Conservation (phyloP, 2,329 filamentous ascomycete species). For the Sporothrix pallida region DNA sequence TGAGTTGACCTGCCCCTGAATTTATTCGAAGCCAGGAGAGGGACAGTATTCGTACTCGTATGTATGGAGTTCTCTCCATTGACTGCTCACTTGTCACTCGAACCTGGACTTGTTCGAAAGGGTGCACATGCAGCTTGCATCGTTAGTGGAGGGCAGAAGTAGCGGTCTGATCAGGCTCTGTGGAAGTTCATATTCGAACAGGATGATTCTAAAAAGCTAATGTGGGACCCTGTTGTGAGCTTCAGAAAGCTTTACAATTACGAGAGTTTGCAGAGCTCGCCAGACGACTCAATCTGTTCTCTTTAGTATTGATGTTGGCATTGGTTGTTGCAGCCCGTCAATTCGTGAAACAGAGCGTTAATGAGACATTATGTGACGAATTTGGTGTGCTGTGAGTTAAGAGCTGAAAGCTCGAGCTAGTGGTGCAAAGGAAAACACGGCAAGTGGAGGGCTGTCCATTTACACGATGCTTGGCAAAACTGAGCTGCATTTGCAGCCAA, state of each 20-base stretch:
- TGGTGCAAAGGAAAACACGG: not conserved
- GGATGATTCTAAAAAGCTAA: not conserved
- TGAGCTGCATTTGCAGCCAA: not conserved
- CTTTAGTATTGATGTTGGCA: not conserved
- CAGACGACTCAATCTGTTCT: not conserved
- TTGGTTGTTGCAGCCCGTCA: not conserved
- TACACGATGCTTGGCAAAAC: not conserved
- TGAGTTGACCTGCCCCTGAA: not conserved
- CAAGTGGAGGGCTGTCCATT: not conserved
- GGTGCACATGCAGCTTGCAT: constrained; percentile 14
- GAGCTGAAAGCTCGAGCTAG: not conserved
- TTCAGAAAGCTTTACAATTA: not conserved
- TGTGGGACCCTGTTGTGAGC: not conserved
- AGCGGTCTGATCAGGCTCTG: constrained; percentile 7
- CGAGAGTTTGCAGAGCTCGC: not conserved
- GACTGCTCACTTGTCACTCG: not conserved
- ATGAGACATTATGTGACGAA: not conserved
- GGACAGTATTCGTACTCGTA: not conserved
- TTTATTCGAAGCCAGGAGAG: not conserved
- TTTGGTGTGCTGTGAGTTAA: not conserved
- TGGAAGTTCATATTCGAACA: not conserved
- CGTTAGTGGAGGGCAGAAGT: constrained; percentile 4
- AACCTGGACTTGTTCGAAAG: not conserved
- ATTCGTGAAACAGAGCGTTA: not conserved
- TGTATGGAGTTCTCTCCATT: too few species aligned